Conservation (phyloP, 345 rosid genomes). For the Arabis hirsuta region DNA sequence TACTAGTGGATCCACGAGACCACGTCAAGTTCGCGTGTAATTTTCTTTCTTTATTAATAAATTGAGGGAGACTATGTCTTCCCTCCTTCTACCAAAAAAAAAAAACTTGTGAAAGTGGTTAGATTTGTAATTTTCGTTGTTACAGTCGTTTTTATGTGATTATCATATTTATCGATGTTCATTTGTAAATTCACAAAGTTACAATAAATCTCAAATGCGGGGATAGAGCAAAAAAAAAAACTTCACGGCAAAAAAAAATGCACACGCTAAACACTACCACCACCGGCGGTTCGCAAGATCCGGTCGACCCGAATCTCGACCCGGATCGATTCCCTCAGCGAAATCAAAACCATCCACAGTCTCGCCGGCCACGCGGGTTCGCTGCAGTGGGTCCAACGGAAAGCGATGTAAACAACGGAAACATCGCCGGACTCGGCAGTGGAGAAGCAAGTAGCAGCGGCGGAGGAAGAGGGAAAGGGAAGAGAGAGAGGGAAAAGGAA, state of each 20-base stretch:
- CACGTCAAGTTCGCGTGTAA: no score
- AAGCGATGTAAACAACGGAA: constrained; percentile 38
- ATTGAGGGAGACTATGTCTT: no score
- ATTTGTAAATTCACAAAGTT: constrained; percentile 18
- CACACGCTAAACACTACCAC: constrained; percentile 29
- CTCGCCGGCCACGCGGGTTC: constrained; percentile 55
- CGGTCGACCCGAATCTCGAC: constrained; percentile 38
- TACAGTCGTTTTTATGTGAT: background rate
- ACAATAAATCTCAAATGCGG: constrained; percentile 1
- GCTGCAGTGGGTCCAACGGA: constrained; percentile 39
- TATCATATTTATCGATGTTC: background rate
- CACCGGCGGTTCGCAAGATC: constrained; percentile 45
- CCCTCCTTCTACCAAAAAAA: no score
- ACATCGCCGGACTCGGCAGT: constrained; percentile 21
- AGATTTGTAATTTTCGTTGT: background rate
- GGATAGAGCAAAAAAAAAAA: background rate
- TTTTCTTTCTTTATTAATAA: no score
- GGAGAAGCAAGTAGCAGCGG: constrained; percentile 32
- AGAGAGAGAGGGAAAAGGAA: constrained; percentile 92
- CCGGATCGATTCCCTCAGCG: constrained; percentile 33
- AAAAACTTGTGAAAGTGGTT: no score
- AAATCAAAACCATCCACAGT: constrained; percentile 50
- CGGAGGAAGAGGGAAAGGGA: constrained; percentile 56
- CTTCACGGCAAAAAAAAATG: constrained; percentile 29
- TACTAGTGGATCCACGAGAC: no score